These are phyloP conservation scores for Davidsoniella australis DNA, from an alignment of 2,329 filamentous ascomycete species.

Conservation along the genomic window DNA sequence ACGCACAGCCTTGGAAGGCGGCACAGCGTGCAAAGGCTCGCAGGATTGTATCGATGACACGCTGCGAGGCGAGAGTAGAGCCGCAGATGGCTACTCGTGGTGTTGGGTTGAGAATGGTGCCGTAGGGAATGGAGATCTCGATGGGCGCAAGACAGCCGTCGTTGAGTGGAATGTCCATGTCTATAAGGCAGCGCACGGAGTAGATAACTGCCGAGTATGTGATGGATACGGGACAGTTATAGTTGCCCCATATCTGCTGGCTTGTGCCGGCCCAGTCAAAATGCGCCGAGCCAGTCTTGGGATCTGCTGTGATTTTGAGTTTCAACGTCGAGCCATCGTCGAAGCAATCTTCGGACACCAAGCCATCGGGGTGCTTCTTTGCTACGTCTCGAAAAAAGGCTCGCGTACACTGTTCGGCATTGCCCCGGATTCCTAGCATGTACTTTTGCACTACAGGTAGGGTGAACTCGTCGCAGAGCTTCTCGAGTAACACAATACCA, in stretches of 20 bases:
- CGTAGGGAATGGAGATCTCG: conserved; percentile 53
- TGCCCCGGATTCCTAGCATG: conserved; percentile 26
- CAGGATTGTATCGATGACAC: conserved; percentile 69
- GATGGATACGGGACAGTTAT: conserved; percentile 22
- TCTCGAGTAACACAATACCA: conserved; percentile 53
- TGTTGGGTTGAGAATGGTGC: conserved; percentile 57
- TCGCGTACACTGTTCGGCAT: conserved; percentile 45
- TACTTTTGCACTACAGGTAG: conserved; percentile 52
- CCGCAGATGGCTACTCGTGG: conserved; percentile 67
- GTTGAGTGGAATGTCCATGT: conserved; percentile 69
- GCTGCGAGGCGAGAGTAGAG: conserved; percentile 63
- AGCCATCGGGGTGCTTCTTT: conserved; percentile 25
- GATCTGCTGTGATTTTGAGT: conserved; percentile 20
- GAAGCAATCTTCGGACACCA: conserved; percentile 19
- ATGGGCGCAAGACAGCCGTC: conserved; percentile 71
- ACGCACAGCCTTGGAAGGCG: conserved; percentile 64
- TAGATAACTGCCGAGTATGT: conserved; percentile 56
- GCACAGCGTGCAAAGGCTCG: conserved; percentile 66
- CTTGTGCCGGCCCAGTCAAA: conserved; percentile 24
- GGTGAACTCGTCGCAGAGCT: conserved; percentile 56
- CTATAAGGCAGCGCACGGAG: conserved; percentile 64
- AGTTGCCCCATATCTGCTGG: conserved; percentile 21
- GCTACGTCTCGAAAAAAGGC: conserved; percentile 37
- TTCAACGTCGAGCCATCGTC: conserved; percentile 23
- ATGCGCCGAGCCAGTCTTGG: conserved; percentile 18